Evolutionary conservation across 306 rosid species (phyloP), one percentile per base, ranked within the genome.

Genomic region (Cucurbita argyrosperma): DNA sequence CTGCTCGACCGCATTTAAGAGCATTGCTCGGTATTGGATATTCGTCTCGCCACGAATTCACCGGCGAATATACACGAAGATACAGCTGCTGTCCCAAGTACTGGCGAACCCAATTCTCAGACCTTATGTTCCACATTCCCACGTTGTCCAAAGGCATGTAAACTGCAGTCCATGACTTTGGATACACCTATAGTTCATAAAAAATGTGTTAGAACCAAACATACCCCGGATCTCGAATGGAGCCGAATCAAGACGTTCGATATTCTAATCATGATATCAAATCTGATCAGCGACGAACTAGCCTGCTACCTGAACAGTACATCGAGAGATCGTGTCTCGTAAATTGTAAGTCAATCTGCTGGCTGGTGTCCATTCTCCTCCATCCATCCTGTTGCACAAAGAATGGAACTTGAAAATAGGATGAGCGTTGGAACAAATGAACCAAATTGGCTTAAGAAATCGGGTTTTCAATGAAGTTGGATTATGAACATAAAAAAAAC

Each of bases 51-150:
- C 86, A 83, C 53, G 97, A 92, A 83, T 87, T 90, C 55, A 83
- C 86, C 11, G 96, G 77, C 0, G 95, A 86, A 79, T 90, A 87
- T 8, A 90, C 95, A 2, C 96, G 86, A 12, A 90, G 89, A 55
- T 90, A 92, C 78, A 92, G 83, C 74, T 92, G 97, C 76, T 90
- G 97, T 5, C 96, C 97, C 63, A 92, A 72, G 78, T 92, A 92
- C 71, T 90, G 96, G 74, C 82, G 82, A 10, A 62, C 87, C 96
- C 97, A 88, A 72, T 87, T 85, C 82, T 90, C 89, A 19, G 97
- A 92, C 55, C 97, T 85, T 67, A 90, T 75, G 63, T 92, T 92
- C 96, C 96, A 92, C 95, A 92, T 88, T 38, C 96, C 97, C 76
- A 90, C 97, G 54, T 92, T 92, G 83, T 92, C 97, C 85, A 92